Evolutionary conservation across 2,329 filamentous ascomycete genomes (phyloP).

Genomic region (Elsinoe ampelina): DNA sequence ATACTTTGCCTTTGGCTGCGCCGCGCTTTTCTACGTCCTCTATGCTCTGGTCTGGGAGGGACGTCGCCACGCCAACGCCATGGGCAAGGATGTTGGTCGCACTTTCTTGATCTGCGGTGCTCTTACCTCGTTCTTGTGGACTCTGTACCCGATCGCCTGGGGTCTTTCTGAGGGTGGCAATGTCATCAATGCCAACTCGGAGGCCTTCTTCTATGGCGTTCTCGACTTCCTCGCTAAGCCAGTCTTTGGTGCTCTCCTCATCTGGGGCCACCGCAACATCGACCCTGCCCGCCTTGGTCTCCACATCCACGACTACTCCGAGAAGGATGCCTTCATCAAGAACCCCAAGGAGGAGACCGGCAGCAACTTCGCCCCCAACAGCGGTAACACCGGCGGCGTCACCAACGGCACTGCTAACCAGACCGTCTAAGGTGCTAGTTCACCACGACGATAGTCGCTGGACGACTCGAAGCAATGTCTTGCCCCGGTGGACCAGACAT

Average conservation of each 20-base stretch:
- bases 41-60: slow-evolving; percentile 51
- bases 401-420: slow-evolving; percentile 18
- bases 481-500: not conserved
- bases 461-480: not conserved
- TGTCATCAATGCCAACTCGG: slow-evolving; percentile 55
- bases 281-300: slow-evolving; percentile 49
- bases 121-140: slow-evolving; percentile 53
- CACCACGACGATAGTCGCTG: not conserved
- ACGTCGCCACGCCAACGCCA: slow-evolving; percentile 44
- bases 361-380: slow-evolving; percentile 16
- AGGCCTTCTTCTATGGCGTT: slow-evolving; percentile 58
- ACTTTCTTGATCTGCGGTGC: slow-evolving; percentile 49
- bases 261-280: slow-evolving; percentile 56
- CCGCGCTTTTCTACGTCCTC: slow-evolving; percentile 48
- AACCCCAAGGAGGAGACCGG: slow-evolving; percentile 14
- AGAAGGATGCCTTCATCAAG: slow-evolving; percentile 27
- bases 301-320: slow-evolving; percentile 39
- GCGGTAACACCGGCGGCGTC: slow-evolving; percentile 20
- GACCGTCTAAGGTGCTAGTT: slow-evolving; percentile 1
- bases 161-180: slow-evolving; percentile 56
- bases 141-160: slow-evolving; percentile 57
- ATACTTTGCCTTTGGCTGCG: slow-evolving; percentile 50
- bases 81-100: slow-evolving; percentile 46
- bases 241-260: slow-evolving; percentile 50
- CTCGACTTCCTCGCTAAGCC: slow-evolving; percentile 58